Conservation (phyloP, 2,329 filamentous ascomycete genomes). For the Amauroascus verrucosus region DNA sequence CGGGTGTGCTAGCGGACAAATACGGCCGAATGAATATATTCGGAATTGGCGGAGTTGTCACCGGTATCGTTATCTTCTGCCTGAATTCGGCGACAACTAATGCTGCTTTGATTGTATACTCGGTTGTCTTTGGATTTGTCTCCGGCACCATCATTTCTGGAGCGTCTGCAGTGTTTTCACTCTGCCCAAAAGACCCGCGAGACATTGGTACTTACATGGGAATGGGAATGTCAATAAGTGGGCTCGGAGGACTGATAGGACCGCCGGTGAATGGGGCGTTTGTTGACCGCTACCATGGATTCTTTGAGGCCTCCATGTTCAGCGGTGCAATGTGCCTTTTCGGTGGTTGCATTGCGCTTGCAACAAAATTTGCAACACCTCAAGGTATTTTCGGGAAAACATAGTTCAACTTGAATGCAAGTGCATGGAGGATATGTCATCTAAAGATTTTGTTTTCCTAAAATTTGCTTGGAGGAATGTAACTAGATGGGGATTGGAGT, state of each 20-base stretch:
- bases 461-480: too few relatives aligned
- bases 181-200: slow-evolving; percentile 35
- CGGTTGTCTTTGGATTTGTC: slow-evolving; percentile 41
- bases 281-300: background rate
- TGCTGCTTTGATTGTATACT: slow-evolving; percentile 32
- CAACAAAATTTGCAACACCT: too few relatives aligned
- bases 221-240: slow-evolving; percentile 24
- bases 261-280: slow-evolving; percentile 15
- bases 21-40: too few relatives aligned
- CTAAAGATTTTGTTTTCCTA: too few relatives aligned
- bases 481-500: too few relatives aligned
- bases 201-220: slow-evolving; percentile 49
- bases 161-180: slow-evolving; percentile 13
- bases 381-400: too few relatives aligned
- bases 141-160: slow-evolving; percentile 44
- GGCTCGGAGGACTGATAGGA: slow-evolving; percentile 11
- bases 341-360: background rate
- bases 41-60: too few relatives aligned
- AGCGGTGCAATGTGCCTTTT: slow-evolving; percentile 7
- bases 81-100: slow-evolving; percentile 34
- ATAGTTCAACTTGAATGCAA: too few relatives aligned
- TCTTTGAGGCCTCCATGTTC: slow-evolving; percentile 4
- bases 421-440: too few relatives aligned
- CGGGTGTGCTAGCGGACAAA: too few relatives aligned
- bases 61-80: slow-evolving; percentile 23